phyloP scores from a whole-genome alignment of 768 basidiomycete genomes.

The Tricholoma sp. region DNA sequence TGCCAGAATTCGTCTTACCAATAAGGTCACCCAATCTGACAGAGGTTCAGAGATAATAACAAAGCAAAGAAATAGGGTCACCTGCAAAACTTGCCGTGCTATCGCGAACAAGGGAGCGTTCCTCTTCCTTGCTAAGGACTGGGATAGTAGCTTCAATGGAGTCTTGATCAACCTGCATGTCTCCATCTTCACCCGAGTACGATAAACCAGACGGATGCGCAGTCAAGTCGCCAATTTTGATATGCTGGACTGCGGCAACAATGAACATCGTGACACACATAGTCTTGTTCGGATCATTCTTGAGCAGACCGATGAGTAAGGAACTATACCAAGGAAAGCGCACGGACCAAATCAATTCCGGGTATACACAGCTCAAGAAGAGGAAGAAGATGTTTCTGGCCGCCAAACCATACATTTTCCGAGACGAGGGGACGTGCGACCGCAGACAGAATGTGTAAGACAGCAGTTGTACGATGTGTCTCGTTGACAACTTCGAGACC shows the following conservation, averaged over 20 bases:
- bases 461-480: slow-evolving; percentile 91
- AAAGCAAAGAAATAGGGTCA: slow-evolving; percentile 21
- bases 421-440: slow-evolving; percentile 73
- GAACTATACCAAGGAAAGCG: neutral
- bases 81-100: slow-evolving; percentile 78
- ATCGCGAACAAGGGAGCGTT: slow-evolving; percentile 68
- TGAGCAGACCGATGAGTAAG: slow-evolving; percentile 1
- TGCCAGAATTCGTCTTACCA: slow-evolving; percentile 73
- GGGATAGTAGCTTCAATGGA: slow-evolving; percentile 41
- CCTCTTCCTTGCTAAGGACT: slow-evolving; percentile 55
- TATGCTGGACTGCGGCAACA: slow-evolving; percentile 63
- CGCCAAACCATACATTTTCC: slow-evolving; percentile 75
- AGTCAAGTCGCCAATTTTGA: slow-evolving; percentile 76
- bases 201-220: slow-evolving; percentile 52
- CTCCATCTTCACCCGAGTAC: slow-evolving; percentile 48
- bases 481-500: slow-evolving; percentile 93
- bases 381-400: slow-evolving; percentile 85
- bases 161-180: slow-evolving; percentile 39
- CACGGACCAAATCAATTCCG: slow-evolving; percentile 80
- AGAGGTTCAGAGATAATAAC: neutral
- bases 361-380: slow-evolving; percentile 86
- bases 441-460: slow-evolving; percentile 77
- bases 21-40: slow-evolving; percentile 74
- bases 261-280: slow-evolving; percentile 79
- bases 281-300: slow-evolving; percentile 83